Percentiles rank a stretch among this genome's conserved stretches.
Conservation (phyloP, 176 grass and related monocot genomes). For the Elymus sibiricus region DNA sequence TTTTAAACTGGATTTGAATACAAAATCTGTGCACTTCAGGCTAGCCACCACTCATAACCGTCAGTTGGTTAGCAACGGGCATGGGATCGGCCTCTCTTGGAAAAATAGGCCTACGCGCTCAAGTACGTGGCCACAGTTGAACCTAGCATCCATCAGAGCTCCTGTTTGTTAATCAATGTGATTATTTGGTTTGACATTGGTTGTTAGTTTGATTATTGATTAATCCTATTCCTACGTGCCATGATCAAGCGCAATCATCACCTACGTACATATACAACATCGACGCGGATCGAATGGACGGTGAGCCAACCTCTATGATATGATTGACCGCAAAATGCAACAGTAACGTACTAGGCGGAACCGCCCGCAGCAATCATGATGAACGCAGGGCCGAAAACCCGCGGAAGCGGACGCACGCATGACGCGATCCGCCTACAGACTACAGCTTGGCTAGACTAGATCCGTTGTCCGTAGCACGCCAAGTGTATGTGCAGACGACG, state of each 20-base stretch:
- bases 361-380: not conserved
- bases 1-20: not conserved
- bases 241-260: constrained; percentile 10
- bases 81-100: not conserved
- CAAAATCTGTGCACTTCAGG: not conserved
- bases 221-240: not conserved
- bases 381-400: not conserved
- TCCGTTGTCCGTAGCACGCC: not conserved
- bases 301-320: constrained; percentile 31
- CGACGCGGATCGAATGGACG: constrained; percentile 35
- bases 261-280: not conserved
- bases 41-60: constrained; percentile 5
- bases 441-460: not conserved
- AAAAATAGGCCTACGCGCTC: not conserved
- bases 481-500: not conserved
- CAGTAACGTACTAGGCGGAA: not conserved
- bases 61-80: not conserved
- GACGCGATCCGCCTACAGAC: not conserved
- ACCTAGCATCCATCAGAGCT: not conserved
- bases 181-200: not conserved
- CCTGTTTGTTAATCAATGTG: not conserved
- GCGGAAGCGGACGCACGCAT: not conserved
- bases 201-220: not conserved
- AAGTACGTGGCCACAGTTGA: not conserved
- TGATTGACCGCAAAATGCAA: constrained; percentile 12